phyloP scores from a whole-genome alignment of 2,329 filamentous ascomycete species.

The Trichoderma polysporum region DNA sequence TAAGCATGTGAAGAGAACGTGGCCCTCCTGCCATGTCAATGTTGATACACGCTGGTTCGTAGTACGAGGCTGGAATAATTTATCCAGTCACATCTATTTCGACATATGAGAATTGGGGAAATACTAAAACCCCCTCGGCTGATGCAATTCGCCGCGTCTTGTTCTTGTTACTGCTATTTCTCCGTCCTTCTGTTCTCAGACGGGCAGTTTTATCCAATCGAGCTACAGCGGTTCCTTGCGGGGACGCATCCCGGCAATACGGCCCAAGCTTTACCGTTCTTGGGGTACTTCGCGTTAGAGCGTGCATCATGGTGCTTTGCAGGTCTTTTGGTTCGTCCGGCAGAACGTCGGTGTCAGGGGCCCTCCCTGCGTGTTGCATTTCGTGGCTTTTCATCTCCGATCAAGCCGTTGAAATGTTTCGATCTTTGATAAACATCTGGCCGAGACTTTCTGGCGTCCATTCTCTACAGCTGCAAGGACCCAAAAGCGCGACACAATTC shows the following conservation, averaged over 20 bases:
- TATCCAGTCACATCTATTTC: too few species aligned
- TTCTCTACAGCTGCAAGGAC: background rate
- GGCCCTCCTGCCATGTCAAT: too few species aligned
- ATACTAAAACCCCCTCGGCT: background rate
- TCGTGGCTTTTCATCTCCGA: constrained; percentile 21
- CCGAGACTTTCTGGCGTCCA: constrained; percentile 11
- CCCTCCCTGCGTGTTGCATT: background rate
- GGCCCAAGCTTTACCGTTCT: background rate
- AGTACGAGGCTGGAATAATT: too few species aligned
- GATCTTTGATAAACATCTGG: background rate
- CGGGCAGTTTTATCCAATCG: background rate
- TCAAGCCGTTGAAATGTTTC: constrained; percentile 18
- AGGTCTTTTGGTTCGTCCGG: constrained; percentile 15
- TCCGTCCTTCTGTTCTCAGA: background rate
- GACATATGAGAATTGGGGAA: too few species aligned
- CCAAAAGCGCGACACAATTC: background rate
- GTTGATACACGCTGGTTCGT: too few species aligned
- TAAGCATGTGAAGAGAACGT: too few species aligned
- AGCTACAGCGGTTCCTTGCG: constrained; percentile 4
- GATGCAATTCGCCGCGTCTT: background rate
- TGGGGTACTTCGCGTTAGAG: background rate
- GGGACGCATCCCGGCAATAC: background rate
- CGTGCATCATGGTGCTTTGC: background rate
- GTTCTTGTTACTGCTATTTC: background rate
- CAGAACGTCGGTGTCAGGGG: constrained; percentile 19